Percentiles rank a stretch among this genome's conserved stretches.
phyloP scores from a whole-genome alignment of 805 yeast genomes.

The Yarrowia phangngaensis region DNA sequence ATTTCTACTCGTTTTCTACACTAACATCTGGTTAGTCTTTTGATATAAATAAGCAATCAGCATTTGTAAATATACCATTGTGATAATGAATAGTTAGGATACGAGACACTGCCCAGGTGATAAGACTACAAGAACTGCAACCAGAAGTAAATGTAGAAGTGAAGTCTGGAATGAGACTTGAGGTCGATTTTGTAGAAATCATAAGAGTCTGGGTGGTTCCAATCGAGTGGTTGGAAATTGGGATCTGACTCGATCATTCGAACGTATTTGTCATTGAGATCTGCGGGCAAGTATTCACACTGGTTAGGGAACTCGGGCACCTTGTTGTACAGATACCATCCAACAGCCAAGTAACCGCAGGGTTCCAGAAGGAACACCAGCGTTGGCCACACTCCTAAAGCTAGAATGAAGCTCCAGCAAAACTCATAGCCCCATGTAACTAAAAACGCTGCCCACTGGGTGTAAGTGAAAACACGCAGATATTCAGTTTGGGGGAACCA shows the following conservation, averaged over 20 bases:
- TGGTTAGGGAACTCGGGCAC: conserved; percentile 24
- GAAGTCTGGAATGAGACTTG: conserved; percentile 4
- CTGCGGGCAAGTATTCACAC: conserved; percentile 9
- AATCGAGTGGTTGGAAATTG: conserved; percentile 20
- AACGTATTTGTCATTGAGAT: conserved; percentile 16
- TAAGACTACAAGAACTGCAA: conserved; percentile 19
- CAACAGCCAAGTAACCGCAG: conserved; percentile 9
- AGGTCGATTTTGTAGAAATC: conserved; percentile 23
- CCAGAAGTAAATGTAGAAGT: conserved; percentile 16
- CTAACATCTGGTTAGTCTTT: too few species aligned
- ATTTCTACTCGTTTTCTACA: too few species aligned
- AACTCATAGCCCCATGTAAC: conserved; percentile 16
- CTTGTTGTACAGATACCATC: conserved; percentile 22
- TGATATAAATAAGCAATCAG: too few species aligned
- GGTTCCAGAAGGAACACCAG: conserved; percentile 19
- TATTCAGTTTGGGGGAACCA: conserved; percentile 22
- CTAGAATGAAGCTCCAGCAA: conserved; percentile 7
- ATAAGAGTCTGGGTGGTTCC: conserved; percentile 19
- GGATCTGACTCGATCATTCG: conserved; percentile 19
- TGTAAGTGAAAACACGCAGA: conserved; percentile 7
- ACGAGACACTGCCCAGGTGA: too few species aligned
- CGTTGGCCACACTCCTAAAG: conserved; percentile 15
- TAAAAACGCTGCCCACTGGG: conserved; percentile 21
- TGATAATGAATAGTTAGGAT: too few species aligned
- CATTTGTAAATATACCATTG: too few species aligned